A percentile compares a stretch with the other conserved stretches of the same genome.
phyloP scores from a whole-genome alignment of 2,329 filamentous ascomycete genomes.

The Gliomastix tumulicola region DNA sequence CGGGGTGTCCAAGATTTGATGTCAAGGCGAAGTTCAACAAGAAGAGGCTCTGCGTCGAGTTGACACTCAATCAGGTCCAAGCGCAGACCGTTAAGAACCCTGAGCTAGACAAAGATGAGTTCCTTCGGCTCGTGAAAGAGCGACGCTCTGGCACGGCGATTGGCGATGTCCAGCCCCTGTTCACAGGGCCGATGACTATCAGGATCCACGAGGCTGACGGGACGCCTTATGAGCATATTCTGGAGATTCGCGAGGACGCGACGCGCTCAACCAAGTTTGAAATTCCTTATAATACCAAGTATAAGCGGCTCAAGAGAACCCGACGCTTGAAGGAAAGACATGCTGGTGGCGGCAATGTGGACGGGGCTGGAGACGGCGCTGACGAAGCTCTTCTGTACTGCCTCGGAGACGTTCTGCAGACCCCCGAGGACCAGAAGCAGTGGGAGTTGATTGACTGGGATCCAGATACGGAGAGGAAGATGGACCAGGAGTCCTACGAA shows the following conservation, averaged over 20 bases:
- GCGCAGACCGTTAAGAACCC: slow-evolving; percentile 32
- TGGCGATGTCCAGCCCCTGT: slow-evolving; percentile 67
- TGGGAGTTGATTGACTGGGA: slow-evolving; percentile 91
- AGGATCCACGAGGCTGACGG: slow-evolving; percentile 97
- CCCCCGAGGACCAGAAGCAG: slow-evolving; percentile 69
- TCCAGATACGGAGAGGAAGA: slow-evolving; percentile 77
- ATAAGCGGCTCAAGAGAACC: slow-evolving; percentile 91
- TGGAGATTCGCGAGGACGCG: slow-evolving; percentile 83
- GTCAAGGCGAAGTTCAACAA: slow-evolving; percentile 93
- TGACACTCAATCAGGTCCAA: slow-evolving; percentile 76
- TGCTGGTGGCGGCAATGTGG: slow-evolving; percentile 48
- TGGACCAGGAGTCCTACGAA: slow-evolving; percentile 95
- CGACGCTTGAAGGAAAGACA: slow-evolving; percentile 73
- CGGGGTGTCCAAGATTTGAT: slow-evolving; percentile 82
- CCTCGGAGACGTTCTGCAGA: slow-evolving; percentile 82
- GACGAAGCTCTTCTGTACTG: slow-evolving; percentile 86
- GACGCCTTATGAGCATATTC: slow-evolving; percentile 95
- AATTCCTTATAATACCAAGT: slow-evolving; percentile 98
- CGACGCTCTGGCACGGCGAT: slow-evolving; percentile 61
- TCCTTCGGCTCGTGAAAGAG: slow-evolving; percentile 81
- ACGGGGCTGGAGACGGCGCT: slow-evolving; percentile 49
- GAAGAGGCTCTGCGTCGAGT: slow-evolving; percentile 90
- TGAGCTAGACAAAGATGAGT: slow-evolving; percentile 62
- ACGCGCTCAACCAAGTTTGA: slow-evolving; percentile 74
- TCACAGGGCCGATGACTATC: slow-evolving; percentile 95